Evolutionary conservation across 192 early-diverging fungal genomes (phyloP).

Genomic region (Coemansia sp.): DNA sequence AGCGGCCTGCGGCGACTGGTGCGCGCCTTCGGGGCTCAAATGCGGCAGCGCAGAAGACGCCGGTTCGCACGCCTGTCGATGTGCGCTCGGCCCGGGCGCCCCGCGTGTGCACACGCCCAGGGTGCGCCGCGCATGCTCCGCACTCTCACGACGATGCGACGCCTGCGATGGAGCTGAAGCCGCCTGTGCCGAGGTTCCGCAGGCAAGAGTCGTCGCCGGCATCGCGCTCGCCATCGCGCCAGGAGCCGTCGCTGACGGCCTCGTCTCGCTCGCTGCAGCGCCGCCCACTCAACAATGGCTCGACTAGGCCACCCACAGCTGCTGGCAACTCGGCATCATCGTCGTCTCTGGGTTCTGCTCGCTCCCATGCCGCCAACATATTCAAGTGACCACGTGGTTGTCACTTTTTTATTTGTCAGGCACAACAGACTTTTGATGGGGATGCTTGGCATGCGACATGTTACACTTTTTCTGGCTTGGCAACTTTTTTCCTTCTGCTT

Average conservation of each 20-base stretch:
- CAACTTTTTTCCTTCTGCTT: constrained; percentile 12
- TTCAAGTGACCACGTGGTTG: constrained; percentile 35
- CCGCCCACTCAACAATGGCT: not conserved
- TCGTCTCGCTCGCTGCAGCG: not conserved
- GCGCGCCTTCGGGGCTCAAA: not conserved
- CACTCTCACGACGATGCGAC: constrained; percentile 50
- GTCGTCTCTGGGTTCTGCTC: not conserved
- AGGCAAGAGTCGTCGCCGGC: constrained; percentile 8
- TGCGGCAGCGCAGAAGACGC: not conserved
- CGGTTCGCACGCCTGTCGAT: constrained; percentile 42
- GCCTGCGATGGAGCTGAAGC: constrained; percentile 54
- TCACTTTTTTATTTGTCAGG: not conserved
- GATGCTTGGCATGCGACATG: not conserved
- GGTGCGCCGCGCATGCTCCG: constrained; percentile 56
- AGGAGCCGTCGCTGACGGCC: not conserved
- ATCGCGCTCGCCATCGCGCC: not conserved
- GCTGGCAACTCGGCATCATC: not conserved
- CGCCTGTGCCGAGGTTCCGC: constrained; percentile 51
- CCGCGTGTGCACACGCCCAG: constrained; percentile 51
- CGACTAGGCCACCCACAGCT: not conserved
- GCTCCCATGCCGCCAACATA: constrained; percentile 15
- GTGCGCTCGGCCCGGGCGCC: constrained; percentile 37
- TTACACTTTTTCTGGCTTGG: not conserved
- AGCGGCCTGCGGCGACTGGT: not conserved
- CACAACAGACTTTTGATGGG: not conserved